Conservation (phyloP, 2,329 filamentous ascomycete genomes). For the Colletotrichum sp. region DNA sequence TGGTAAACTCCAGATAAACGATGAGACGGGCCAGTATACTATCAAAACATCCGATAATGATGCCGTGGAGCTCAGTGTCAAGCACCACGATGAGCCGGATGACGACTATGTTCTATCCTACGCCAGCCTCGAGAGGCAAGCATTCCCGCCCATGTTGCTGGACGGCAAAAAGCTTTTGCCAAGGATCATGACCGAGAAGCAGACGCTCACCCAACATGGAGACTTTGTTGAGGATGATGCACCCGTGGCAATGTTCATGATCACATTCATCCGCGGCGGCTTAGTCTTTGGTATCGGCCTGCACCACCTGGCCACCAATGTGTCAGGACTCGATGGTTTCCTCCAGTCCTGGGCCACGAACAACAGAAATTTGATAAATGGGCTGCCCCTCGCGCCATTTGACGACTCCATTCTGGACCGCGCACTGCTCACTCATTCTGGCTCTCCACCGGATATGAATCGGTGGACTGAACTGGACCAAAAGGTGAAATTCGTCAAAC, state of each 20-base stretch:
- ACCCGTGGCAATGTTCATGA: background rate
- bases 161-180: background rate
- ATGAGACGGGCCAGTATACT: background rate
- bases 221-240: background rate
- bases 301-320: background rate
- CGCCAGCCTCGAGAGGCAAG: background rate
- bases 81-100: background rate
- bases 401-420: background rate
- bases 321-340: background rate
- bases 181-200: background rate
- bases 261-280: background rate
- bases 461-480: background rate
- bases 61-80: background rate
- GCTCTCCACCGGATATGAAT: background rate
- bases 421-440: background rate
- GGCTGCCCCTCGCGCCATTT: no score
- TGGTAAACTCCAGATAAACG: background rate
- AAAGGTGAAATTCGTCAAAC: background rate
- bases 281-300: background rate
- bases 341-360: no score
- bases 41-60: background rate
- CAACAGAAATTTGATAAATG: no score
- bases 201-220: background rate
- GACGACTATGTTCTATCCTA: background rate
- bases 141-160: background rate